These are phyloP conservation scores for Gracilaria domingensis DNA, from an alignment of 23 red algal genomes.

Conservation along the genomic window DNA sequence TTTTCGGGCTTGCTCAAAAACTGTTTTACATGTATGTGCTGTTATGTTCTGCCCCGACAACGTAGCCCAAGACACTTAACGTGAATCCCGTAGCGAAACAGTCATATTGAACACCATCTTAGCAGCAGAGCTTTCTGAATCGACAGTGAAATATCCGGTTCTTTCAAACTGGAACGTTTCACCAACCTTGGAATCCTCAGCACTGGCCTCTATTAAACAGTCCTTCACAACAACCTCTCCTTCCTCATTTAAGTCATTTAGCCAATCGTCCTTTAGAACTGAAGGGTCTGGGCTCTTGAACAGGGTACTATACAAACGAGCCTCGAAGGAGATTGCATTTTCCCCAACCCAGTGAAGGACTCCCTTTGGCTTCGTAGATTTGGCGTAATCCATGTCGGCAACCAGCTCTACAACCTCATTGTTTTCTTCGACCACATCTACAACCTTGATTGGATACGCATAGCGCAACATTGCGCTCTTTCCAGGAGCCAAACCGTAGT, in stretches of 20 bases:
- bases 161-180: constrained; percentile 96
- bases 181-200: constrained; percentile 25
- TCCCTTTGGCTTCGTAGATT: constrained; percentile 85
- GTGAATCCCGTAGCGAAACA: constrained; percentile 76
- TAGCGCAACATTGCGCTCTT: constrained; percentile 95
- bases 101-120: constrained; percentile 73
- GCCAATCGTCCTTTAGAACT: constrained; percentile 80
- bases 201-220: constrained; percentile 74
- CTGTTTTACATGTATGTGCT: too few relatives aligned
- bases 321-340: constrained; percentile 61
- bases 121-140: constrained; percentile 57
- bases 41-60: too few relatives aligned
- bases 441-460: constrained; percentile 86
- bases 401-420: constrained; percentile 47
- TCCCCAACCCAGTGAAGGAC: constrained; percentile 97
- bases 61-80: constrained; percentile 20
- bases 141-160: constrained; percentile 88
- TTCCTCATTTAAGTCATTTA: constrained; percentile 78
- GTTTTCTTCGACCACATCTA: constrained; percentile 47
- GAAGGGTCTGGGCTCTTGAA: constrained; percentile 86
- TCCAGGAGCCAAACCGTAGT: constrained; percentile 95
- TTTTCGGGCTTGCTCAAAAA: too few relatives aligned
- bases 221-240: constrained; percentile 75
- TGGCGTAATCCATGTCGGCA: constrained; percentile 70
- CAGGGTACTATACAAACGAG: constrained; percentile 82